phyloP scores from a whole-genome alignment of 164 flowering plant genomes.

The Nymphaea thermarum region DNA sequence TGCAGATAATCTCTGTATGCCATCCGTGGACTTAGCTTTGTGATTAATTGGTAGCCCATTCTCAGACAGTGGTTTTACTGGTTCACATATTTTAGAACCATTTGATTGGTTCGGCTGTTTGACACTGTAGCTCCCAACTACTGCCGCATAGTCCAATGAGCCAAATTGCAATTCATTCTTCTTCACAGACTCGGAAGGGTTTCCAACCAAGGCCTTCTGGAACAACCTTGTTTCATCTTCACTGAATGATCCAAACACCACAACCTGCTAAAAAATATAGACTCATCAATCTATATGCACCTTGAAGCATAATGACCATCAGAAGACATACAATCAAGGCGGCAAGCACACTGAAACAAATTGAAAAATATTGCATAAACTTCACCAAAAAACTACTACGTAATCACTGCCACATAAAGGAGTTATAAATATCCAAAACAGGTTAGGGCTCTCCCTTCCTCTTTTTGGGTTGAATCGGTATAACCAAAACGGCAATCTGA shows the following conservation, averaged over 20 bases:
- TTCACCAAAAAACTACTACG: too few relatives aligned
- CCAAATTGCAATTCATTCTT: constrained; percentile 42
- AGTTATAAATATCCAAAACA: too few relatives aligned
- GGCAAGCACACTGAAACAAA: too few relatives aligned
- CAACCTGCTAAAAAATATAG: constrained; percentile 20
- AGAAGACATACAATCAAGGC: too few relatives aligned
- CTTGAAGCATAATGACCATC: too few relatives aligned
- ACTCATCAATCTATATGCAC: neutral
- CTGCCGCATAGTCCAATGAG: constrained; percentile 30
- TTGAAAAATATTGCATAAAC: too few relatives aligned
- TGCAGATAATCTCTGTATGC: constrained; percentile 3
- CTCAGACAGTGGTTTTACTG: constrained; percentile 9
- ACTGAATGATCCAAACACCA: constrained; percentile 85
- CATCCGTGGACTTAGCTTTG: constrained; percentile 7
- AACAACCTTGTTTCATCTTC: constrained; percentile 60
- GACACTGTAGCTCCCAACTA: neutral
- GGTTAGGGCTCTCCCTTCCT: too few relatives aligned
- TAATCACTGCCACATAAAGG: too few relatives aligned
- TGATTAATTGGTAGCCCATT: constrained; percentile 6
- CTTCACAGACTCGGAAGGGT: constrained; percentile 17
- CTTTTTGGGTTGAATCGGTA: too few relatives aligned
- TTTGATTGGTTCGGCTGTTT: constrained; percentile 14
- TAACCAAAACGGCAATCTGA: too few relatives aligned
- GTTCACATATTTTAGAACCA: constrained; percentile 7
- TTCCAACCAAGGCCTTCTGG: constrained; percentile 19